Base-by-base conservation (phyloP, 306 rosid genomes). In the Begonia peltatifolia region DNA sequence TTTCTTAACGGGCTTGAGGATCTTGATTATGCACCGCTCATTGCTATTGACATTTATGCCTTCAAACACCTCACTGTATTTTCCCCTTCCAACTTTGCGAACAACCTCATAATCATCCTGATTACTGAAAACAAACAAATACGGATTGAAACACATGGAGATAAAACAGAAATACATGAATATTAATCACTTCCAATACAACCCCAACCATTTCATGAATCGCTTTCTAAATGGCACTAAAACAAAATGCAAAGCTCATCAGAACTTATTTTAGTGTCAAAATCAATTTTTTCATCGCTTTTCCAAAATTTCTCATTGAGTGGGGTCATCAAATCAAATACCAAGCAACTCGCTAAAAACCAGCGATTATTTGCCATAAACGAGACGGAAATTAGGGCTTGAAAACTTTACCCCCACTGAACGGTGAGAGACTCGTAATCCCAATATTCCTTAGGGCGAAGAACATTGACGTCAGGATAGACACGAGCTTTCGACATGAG, bases 31-130 rank as follows among this genome's bases (percentile, higher is more conserved):
- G 68, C 97, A 90, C 41, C 84, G 81, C 67, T 90, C 97, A 14
- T 69, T 83, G 79, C 75, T 80, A 38, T 76, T 85, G 66, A 90
- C 86, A 68, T 85, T 85, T 50, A 90, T 76, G 30, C 97, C 97
- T 63, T 86, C 99, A 9, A 90, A 90, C 43, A 90, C 99, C 73
- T 90, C 99, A 69, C 99, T 90, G 71, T 90, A 90, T 64, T 90
- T 90, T 54, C 99, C 59, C 42, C 99, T 86, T 77, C 99, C 99
- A 11, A 90, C 94, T 68, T 90, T 90, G 52, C 99, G 63, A 49
- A 90, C 99, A 53, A 90, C 95, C 77, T 90, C 99, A 54, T 90
- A 90, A 68, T 90, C 95, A 66, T 90, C 99, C 71, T 86, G 99
- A 55, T 83, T 84, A 35, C 99, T 57, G 35, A 30, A 23, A 43